A percentile compares a stretch with the other conserved stretches of the same genome.
Conservation (phyloP, 1,139 yeast species). For the Candida pseudoviswanathii region DNA sequence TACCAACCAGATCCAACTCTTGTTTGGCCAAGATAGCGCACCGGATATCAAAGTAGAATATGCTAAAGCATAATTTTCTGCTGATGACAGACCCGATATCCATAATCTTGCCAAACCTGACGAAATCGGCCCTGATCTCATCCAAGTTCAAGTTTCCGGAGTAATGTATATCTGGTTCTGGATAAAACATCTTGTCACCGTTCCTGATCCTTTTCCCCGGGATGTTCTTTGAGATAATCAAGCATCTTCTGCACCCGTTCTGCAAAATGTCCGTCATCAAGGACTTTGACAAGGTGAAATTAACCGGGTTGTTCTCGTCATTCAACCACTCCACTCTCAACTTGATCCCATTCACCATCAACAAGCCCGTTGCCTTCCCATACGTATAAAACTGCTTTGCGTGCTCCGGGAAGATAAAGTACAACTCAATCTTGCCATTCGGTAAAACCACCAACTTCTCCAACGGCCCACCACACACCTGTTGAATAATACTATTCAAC, state of each 20-base stretch:
- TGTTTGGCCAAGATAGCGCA: slow-evolving; percentile 67
- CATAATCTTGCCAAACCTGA: slow-evolving; percentile 59
- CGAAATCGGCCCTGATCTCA: slow-evolving; percentile 51
- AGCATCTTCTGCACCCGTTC: slow-evolving; percentile 36
- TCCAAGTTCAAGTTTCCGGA: slow-evolving; percentile 31
- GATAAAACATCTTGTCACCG: slow-evolving; percentile 29
- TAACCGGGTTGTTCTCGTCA: slow-evolving; percentile 18
- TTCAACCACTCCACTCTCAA: slow-evolving; percentile 46
- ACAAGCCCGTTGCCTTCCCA: slow-evolving; percentile 55
- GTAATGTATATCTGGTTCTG: slow-evolving; percentile 35
- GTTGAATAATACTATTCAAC: slow-evolving; percentile 53
- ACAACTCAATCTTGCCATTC: slow-evolving; percentile 43
- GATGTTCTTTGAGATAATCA: slow-evolving; percentile 33
- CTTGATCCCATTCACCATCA: slow-evolving; percentile 61
- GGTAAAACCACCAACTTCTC: slow-evolving; percentile 44
- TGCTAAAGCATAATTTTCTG: slow-evolving; percentile 58
- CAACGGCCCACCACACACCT: slow-evolving; percentile 74
- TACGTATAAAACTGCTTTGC: slow-evolving; percentile 59
- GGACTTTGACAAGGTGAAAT: slow-evolving; percentile 33
- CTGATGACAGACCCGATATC: slow-evolving; percentile 71
- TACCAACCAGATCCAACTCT: slow-evolving; percentile 35
- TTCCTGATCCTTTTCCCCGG: slow-evolving; percentile 24
- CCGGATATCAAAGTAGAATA: slow-evolving; percentile 63
- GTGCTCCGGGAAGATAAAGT: slow-evolving; percentile 54
- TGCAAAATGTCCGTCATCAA: slow-evolving; percentile 30